Percentiles rank a stretch among this genome's conserved stretches.
phyloP scores from a whole-genome alignment of 371 early-diverging fungal genomes.

The Ecytonucleospora hepatopenaei region DNA sequence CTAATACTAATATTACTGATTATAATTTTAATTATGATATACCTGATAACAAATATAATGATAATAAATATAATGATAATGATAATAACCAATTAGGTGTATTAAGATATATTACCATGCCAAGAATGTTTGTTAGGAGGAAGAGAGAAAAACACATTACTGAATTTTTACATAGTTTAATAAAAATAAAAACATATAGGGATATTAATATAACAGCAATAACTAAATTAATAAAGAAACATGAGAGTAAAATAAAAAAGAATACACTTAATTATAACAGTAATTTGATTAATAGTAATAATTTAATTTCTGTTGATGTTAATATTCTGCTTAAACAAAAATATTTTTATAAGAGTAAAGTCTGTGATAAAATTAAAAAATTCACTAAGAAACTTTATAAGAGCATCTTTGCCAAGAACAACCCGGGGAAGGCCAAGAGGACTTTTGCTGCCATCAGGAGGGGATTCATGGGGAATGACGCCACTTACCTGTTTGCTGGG shows the following conservation, averaged over 20 bases:
- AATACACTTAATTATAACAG: slow-evolving; percentile 10
- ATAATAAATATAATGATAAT: background rate
- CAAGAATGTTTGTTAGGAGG: slow-evolving; percentile 14
- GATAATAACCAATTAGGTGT: slow-evolving; percentile 4
- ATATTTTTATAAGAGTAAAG: slow-evolving; percentile 31
- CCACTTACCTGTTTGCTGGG: background rate
- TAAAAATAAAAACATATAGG: slow-evolving; percentile 46
- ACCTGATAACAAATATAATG: background rate
- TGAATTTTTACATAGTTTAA: slow-evolving; percentile 47
- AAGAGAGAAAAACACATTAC: slow-evolving; percentile 44
- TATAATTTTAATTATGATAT: no score
- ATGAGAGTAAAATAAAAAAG: slow-evolving; percentile 27
- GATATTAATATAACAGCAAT: slow-evolving; percentile 52
- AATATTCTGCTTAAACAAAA: slow-evolving; percentile 14
- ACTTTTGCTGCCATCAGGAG: slow-evolving; percentile 25
- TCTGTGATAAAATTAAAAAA: slow-evolving; percentile 34
- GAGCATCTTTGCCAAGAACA: slow-evolving; percentile 39
- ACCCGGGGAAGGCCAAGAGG: slow-evolving; percentile 39
- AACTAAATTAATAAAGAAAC: slow-evolving; percentile 46
- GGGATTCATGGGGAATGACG: slow-evolving; percentile 9
- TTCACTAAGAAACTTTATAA: slow-evolving; percentile 37
- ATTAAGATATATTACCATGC: slow-evolving; percentile 7
- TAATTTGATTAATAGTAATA: no score
- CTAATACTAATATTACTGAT: background rate
- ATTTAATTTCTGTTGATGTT: no score